Evolutionary conservation across 2,329 filamentous ascomycete species (phyloP).

Genomic region (Penicillium polonicum): DNA sequence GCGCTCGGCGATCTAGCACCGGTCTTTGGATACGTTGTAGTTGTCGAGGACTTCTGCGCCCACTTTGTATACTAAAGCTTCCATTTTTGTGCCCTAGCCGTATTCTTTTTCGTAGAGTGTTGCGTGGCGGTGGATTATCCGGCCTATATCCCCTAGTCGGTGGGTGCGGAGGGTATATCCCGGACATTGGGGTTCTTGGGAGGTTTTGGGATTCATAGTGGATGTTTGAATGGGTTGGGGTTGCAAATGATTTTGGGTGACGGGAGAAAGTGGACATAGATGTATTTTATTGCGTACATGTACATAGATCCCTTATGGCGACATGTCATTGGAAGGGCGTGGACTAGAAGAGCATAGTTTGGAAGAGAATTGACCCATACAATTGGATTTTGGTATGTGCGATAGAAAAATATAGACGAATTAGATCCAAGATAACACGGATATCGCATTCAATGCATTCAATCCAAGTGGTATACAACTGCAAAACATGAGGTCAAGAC

Average conservation of each 20-base stretch:
- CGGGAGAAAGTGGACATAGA: not conserved
- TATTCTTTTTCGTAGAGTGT: conserved; percentile 18
- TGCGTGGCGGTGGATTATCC: conserved; percentile 21
- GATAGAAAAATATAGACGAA: not conserved
- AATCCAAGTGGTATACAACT: conserved; percentile 6
- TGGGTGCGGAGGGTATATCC: conserved; percentile 15
- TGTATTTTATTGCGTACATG: not conserved
- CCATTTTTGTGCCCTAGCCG: conserved; percentile 16
- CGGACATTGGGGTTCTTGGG: not conserved
- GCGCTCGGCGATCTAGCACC: conserved; percentile 24
- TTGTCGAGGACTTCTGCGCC: conserved; percentile 18
- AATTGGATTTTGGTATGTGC: not conserved
- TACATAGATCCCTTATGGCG: not conserved
- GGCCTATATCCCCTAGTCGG: conserved; percentile 18
- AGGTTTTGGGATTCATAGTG: not conserved
- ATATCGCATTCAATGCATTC: not conserved
- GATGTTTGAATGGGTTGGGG: not conserved
- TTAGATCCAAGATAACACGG: not conserved
- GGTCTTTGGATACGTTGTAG: conserved; percentile 16
- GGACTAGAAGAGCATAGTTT: not conserved
- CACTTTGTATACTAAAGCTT: conserved; percentile 14
- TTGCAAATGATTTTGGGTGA: not conserved
- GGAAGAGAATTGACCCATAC: not conserved
- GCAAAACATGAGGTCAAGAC: not conserved
- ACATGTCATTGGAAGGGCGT: conserved; percentile 6